Percentiles rank a stretch among this genome's conserved stretches.
phyloP scores from a whole-genome alignment of 164 flowering plant genomes.

The Litsea cubeba region DNA sequence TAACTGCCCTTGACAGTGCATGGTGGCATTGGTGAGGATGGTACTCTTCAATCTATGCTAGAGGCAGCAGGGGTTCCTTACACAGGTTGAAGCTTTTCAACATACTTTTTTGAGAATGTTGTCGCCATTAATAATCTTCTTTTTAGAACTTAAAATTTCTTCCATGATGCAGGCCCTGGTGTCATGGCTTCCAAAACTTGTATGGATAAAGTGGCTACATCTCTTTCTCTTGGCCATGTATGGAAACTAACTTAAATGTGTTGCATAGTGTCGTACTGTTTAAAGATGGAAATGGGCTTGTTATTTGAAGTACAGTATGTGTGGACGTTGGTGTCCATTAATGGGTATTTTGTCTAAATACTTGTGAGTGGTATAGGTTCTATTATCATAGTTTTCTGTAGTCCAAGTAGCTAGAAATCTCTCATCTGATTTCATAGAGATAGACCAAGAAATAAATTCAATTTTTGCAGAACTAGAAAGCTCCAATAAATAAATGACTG shows the following conservation, averaged over 20 bases:
- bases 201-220: slow-evolving; percentile 92
- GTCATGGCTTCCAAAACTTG: slow-evolving; percentile 65
- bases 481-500: too few species aligned
- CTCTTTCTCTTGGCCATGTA: slow-evolving; percentile 75
- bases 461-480: too few species aligned
- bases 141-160: neutral
- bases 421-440: too few species aligned
- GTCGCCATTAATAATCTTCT: neutral
- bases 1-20: slow-evolving; percentile 46
- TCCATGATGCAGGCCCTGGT: slow-evolving; percentile 68
- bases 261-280: too few species aligned
- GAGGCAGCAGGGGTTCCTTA: slow-evolving; percentile 76
- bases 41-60: slow-evolving; percentile 76
- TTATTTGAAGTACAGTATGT: too few species aligned
- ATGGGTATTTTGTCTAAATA: too few species aligned
- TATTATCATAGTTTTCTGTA: too few species aligned
- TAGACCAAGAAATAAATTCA: too few species aligned
- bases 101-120: neutral
- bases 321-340: too few species aligned
- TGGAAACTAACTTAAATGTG: slow-evolving; percentile 14
- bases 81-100: slow-evolving; percentile 44
- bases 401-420: too few species aligned
- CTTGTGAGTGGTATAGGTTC: too few species aligned
- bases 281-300: too few species aligned
- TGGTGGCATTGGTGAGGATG: slow-evolving; percentile 97